Conservation (phyloP, 176 grass and related monocot genomes). For the Bothriochloa decipiens region DNA sequence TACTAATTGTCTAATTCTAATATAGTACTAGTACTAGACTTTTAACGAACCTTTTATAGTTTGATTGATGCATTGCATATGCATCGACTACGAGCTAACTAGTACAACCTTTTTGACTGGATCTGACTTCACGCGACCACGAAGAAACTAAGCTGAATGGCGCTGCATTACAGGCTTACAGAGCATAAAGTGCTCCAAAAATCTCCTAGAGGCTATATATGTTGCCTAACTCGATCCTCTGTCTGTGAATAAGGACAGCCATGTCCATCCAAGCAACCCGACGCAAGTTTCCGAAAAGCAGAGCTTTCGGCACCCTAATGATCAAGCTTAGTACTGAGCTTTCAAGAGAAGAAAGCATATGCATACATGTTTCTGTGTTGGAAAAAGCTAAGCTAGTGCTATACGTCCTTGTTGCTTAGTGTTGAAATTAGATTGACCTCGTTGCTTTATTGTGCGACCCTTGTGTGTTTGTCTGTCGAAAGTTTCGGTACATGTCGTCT, state of each 20-base stretch:
- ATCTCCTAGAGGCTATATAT: not conserved
- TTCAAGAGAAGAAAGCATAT: not conserved
- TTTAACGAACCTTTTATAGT: not conserved
- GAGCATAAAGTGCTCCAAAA: not conserved
- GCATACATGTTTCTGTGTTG: not conserved
- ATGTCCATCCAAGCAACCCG: no score
- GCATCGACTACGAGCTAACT: not conserved
- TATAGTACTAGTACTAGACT: not conserved
- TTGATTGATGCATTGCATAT: no score
- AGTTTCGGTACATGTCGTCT: not conserved
- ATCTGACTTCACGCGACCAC: not conserved
- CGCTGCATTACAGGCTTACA: not conserved
- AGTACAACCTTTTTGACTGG: conserved; percentile 4
- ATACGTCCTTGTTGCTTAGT: not conserved
- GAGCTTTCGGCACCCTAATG: not conserved
- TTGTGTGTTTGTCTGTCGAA: not conserved
- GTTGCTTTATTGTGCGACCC: not conserved
- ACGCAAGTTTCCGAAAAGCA: not conserved
- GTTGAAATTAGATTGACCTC: conserved; percentile 17
- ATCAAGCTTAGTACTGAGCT: not conserved
- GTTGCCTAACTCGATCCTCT: not conserved
- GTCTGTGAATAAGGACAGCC: no score
- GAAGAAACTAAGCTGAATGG: not conserved
- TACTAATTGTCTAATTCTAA: not conserved
- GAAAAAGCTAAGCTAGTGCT: not conserved